phyloP scores from a whole-genome alignment of 805 yeast genomes.

The Wickerhamomyces mucosus region DNA sequence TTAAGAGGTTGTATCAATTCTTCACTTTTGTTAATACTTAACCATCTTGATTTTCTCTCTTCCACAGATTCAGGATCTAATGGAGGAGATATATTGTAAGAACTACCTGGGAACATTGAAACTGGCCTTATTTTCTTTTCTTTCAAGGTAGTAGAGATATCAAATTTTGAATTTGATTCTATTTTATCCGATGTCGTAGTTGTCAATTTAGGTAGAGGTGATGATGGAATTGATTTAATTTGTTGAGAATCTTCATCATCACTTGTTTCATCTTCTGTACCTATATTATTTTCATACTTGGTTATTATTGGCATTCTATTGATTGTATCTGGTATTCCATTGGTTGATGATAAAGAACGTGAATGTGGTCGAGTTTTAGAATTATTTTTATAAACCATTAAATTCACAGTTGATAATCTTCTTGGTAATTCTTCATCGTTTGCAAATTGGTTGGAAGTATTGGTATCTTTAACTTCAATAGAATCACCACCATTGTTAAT shows the following conservation, averaged over 20 bases:
- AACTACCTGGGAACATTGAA: conserved; percentile 16
- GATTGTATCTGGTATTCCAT: conserved; percentile 30
- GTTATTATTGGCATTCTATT: conserved; percentile 3
- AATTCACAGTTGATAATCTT: conserved; percentile 8
- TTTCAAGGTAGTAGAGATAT: too few species aligned
- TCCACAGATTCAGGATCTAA: conserved; percentile 5
- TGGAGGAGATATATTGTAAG: not conserved
- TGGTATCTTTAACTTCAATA: too few species aligned
- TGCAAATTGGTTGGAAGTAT: too few species aligned
- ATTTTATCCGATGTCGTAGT: not conserved
- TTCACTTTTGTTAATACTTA: conserved; percentile 14
- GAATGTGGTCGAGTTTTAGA: conserved; percentile 23
- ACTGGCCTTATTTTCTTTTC: conserved; percentile 10
- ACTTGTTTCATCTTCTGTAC: conserved; percentile 5
- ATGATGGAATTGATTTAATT: conserved; percentile 1
- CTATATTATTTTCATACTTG: not conserved
- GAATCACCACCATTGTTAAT: too few species aligned
- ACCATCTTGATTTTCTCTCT: conserved; percentile 24
- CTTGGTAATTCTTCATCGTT: conserved; percentile 8
- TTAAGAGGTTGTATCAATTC: conserved; percentile 8
- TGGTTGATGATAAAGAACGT: conserved; percentile 37
- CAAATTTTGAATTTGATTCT: not conserved
- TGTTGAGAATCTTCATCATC: conserved; percentile 3
- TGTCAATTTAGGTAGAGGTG: not conserved
- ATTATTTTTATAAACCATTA: conserved; percentile 11